Conservation (phyloP, 306 rosid genomes). For the Pyrus communis region DNA sequence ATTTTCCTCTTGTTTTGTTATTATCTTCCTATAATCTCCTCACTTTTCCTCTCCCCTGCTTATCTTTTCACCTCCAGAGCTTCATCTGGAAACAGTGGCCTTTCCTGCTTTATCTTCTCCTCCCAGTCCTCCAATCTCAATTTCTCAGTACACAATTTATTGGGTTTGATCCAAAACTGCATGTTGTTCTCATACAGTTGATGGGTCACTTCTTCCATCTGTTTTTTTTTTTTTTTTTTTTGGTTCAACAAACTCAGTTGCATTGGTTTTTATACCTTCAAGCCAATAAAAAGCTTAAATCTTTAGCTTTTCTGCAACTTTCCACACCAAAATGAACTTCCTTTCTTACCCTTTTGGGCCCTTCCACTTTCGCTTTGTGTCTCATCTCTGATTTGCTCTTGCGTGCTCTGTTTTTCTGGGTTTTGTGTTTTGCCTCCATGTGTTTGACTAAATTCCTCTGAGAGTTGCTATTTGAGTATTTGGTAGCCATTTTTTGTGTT, state of each 20-base stretch:
- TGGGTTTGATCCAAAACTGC: background rate
- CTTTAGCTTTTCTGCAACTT: slow-evolving; percentile 17
- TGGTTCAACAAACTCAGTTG: background rate
- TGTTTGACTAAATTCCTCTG: background rate
- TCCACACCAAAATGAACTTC: slow-evolving; percentile 16
- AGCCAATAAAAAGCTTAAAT: background rate
- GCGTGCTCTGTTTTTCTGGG: background rate
- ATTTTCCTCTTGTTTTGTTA: slow-evolving; percentile 34
- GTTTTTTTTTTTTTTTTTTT: background rate
- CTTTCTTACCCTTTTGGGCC: background rate
- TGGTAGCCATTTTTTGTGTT: background rate
- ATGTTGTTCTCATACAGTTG: background rate
- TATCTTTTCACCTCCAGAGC: slow-evolving; percentile 1
- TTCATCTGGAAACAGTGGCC: background rate
- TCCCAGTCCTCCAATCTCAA: background rate
- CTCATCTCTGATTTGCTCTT: background rate
- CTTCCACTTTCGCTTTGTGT: slow-evolving; percentile 1
- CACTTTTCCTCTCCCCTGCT: background rate
- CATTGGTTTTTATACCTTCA: slow-evolving; percentile 1
- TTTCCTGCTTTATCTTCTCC: slow-evolving; percentile 6
- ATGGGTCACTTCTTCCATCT: background rate
- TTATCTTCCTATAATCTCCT: slow-evolving; percentile 9
- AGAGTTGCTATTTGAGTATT: background rate
- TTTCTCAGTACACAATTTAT: background rate
- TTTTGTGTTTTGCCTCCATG: background rate